These are phyloP conservation scores for Leccinum aurantiacum DNA, from an alignment of 768 basidiomycete genomes.

Conservation along the genomic window DNA sequence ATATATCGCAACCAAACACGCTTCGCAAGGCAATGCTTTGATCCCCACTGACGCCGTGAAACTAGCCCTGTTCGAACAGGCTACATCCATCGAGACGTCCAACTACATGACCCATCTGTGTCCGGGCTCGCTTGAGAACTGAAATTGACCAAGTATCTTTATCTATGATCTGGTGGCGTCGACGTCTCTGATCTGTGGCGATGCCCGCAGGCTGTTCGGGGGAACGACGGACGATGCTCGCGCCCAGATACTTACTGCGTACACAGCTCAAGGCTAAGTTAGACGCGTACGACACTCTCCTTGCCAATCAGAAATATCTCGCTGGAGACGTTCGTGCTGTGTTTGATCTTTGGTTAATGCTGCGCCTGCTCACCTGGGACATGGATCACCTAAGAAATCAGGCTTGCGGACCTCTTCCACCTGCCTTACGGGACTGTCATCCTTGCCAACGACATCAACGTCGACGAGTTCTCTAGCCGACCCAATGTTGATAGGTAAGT, in stretches of 20 bases:
- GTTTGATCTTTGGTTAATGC: background rate
- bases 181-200: background rate
- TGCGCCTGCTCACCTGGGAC: background rate
- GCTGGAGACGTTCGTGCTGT: constrained; percentile 33
- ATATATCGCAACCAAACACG: constrained; percentile 40
- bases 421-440: constrained; percentile 19
- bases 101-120: constrained; percentile 52
- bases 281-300: constrained; percentile 35
- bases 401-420: constrained; percentile 24
- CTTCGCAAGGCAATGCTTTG: constrained; percentile 34
- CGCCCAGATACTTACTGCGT: constrained; percentile 6
- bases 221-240: constrained; percentile 32
- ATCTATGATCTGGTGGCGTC: background rate
- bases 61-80: constrained; percentile 40
- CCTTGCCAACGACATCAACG: background rate
- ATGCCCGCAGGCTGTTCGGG: constrained; percentile 16
- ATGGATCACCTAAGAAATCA: constrained; percentile 11
- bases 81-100: constrained; percentile 19
- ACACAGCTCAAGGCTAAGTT: constrained; percentile 32
- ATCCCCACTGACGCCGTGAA: constrained; percentile 37
- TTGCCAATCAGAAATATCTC: constrained; percentile 36
- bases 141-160: background rate
- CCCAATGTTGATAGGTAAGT: constrained; percentile 23
- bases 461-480: constrained; percentile 18
- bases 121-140: constrained; percentile 27